Conservation (phyloP, 164 flowering plant species). For the Brasenia schreberi region DNA sequence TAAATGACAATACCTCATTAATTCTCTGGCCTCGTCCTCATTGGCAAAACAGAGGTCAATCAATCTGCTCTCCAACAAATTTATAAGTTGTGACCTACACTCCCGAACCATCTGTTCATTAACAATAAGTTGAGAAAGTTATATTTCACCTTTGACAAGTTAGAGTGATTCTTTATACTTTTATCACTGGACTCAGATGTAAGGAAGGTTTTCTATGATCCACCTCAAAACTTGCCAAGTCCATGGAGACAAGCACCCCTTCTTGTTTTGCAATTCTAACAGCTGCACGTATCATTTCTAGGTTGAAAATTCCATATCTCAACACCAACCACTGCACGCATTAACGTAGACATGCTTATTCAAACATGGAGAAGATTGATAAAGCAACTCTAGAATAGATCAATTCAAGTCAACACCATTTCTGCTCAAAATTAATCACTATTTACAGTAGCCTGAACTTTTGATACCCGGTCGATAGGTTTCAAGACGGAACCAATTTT, state of each 20-base stretch:
- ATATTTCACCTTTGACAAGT: not conserved
- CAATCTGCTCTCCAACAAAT: constrained; percentile 63
- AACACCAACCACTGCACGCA: constrained; percentile 69
- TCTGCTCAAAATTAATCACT: too few relatives aligned
- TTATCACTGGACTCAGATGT: not conserved
- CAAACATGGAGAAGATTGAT: not conserved
- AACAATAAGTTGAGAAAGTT: not conserved
- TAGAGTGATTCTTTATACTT: not conserved
- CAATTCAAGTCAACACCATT: too few relatives aligned
- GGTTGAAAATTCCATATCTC: constrained; percentile 48
- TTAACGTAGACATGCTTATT: too few relatives aligned
- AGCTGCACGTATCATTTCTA: constrained; percentile 63
- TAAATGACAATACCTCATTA: constrained; percentile 38
- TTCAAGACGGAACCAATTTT: not conserved
- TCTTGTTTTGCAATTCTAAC: constrained; percentile 71
- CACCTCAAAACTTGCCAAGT: constrained; percentile 98
- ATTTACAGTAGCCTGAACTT: too few relatives aligned
- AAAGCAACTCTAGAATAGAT: too few relatives aligned
- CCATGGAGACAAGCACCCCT: constrained; percentile 58
- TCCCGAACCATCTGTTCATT: constrained; percentile 76
- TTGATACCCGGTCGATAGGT: not conserved
- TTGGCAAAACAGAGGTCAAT: constrained; percentile 96
- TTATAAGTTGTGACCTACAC: constrained; percentile 44
- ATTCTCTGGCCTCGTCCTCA: constrained; percentile 91
- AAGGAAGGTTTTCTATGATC: not conserved